These are phyloP conservation scores for Jacaranda copaia DNA, from an alignment of 257 asterid species.

Conservation along the genomic window DNA sequence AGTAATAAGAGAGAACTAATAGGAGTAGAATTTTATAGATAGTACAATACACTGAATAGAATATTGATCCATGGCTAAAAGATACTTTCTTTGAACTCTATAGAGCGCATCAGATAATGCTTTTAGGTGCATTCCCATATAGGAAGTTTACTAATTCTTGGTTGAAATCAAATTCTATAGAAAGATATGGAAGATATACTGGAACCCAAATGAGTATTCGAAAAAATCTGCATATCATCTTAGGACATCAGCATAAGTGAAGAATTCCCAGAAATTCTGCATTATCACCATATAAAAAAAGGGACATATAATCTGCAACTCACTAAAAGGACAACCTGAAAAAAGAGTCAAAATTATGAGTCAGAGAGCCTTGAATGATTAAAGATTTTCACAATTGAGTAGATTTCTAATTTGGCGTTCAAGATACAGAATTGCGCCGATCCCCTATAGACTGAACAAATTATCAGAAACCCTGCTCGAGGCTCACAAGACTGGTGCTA, in stretches of 20 bases:
- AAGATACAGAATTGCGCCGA: not conserved
- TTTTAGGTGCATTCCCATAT: not conserved
- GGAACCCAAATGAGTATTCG: not conserved
- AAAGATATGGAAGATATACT: not conserved
- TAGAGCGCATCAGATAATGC: not conserved
- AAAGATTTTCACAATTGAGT: not conserved
- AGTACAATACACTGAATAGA: not conserved
- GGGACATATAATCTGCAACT: not conserved
- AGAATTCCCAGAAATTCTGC: not conserved
- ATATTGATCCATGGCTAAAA: not conserved
- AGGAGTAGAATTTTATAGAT: no score
- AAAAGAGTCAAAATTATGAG: not conserved
- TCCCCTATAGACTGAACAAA: not conserved
- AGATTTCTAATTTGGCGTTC: not conserved
- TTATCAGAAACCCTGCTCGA: conserved; percentile 1
- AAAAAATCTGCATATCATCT: not conserved
- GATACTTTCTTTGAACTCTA: conserved; percentile 9
- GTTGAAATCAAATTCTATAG: conserved; percentile 3
- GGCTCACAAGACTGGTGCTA: not conserved
- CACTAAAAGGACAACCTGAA: not conserved
- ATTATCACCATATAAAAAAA: not conserved
- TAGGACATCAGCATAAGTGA: not conserved
- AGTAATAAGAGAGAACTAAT: no score
- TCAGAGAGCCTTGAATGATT: not conserved
- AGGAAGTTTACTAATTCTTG: not conserved